A percentile compares a stretch with the other conserved stretches of the same genome.
These are phyloP conservation scores for Pythium aristosporum DNA, from an alignment of 352 stramenopile genomes.

Conservation along the genomic window DNA sequence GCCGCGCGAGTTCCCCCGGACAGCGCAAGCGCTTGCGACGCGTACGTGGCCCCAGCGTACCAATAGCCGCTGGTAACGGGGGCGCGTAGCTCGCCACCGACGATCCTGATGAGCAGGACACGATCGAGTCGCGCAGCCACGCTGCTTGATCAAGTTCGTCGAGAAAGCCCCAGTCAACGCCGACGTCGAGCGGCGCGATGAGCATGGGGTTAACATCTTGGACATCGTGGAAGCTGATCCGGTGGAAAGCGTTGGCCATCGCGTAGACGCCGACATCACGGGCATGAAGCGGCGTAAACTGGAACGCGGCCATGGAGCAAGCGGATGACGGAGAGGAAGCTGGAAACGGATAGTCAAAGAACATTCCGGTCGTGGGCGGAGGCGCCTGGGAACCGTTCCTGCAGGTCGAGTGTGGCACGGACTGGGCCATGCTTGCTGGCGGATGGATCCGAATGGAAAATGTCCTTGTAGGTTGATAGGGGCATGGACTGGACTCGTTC, in stretches of 20 bases:
- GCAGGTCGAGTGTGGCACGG: background rate
- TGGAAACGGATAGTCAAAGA: background rate
- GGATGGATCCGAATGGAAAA: background rate
- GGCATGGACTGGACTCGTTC: background rate
- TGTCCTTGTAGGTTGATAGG: background rate
- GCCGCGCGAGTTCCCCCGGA: constrained; percentile 3
- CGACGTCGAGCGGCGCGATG: background rate
- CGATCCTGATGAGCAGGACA: background rate
- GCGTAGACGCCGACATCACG: constrained; percentile 1
- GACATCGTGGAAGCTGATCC: background rate
- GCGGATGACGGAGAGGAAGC: background rate
- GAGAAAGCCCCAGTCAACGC: background rate
- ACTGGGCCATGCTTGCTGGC: background rate
- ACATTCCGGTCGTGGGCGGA: background rate
- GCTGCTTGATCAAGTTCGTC: constrained; percentile 8
- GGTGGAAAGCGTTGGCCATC: constrained; percentile 1
- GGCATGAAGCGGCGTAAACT: background rate
- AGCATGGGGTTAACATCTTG: background rate
- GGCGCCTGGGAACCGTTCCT: background rate
- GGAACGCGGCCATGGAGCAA: background rate
- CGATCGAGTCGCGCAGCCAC: background rate
- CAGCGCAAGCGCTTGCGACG: background rate
- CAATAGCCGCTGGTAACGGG: background rate
- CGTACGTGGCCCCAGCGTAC: too few relatives aligned
- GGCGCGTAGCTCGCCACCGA: background rate